Evolutionary conservation across 345 rosid species (phyloP).

Genomic region (Limnanthes douglasii): DNA sequence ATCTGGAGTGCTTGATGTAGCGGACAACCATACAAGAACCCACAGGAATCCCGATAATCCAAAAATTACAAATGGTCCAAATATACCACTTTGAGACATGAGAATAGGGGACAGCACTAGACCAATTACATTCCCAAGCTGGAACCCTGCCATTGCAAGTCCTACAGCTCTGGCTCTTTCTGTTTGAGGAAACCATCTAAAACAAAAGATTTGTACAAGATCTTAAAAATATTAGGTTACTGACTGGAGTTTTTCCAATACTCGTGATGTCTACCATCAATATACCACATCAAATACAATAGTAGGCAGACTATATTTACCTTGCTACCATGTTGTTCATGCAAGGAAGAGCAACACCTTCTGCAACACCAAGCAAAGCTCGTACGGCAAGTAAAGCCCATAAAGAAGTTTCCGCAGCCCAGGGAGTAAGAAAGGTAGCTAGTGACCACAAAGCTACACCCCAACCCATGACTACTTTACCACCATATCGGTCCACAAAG

Average conservation of each 20-base stretch:
- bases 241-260: too few relatives aligned
- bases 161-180: slow-evolving; percentile 93
- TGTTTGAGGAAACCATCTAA: slow-evolving; percentile 93
- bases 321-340: slow-evolving; percentile 98
- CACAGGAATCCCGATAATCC: slow-evolving; percentile 89
- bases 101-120: slow-evolving; percentile 80
- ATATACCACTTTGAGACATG: slow-evolving; percentile 75
- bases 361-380: slow-evolving; percentile 81
- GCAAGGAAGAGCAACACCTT: slow-evolving; percentile 97
- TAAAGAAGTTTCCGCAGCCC: slow-evolving; percentile 86
- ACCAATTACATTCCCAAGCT: slow-evolving; percentile 84
- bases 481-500: slow-evolving; percentile 86
- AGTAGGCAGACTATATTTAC: slow-evolving; percentile 20
- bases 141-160: slow-evolving; percentile 95
- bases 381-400: slow-evolving; percentile 57
- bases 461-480: slow-evolving; percentile 83
- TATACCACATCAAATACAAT: slow-evolving; percentile 8
- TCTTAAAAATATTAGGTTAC: too few relatives aligned
- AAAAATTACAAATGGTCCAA: slow-evolving; percentile 88
- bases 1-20: slow-evolving; percentile 61
- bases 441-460: slow-evolving; percentile 92
- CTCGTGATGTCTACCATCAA: slow-evolving; percentile 1
- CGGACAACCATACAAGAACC: slow-evolving; percentile 90
- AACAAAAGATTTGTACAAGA: slow-evolving; percentile 15
- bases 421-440: slow-evolving; percentile 88